Conservation (phyloP, 345 rosid genomes). For the Psidium friedrichsthalianum region DNA sequence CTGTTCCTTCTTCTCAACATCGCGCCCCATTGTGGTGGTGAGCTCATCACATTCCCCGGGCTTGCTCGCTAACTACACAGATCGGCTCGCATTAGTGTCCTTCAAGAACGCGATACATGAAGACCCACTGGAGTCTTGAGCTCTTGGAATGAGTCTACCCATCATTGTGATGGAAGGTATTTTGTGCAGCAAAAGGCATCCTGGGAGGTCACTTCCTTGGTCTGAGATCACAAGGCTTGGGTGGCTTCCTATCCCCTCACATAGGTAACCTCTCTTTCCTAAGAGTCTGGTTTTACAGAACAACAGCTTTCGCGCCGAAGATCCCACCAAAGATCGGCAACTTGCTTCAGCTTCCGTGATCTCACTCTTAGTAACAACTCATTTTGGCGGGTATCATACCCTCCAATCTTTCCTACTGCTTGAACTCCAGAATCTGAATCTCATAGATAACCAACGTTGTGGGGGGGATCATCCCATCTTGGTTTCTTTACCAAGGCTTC, state of each 20-base stretch:
- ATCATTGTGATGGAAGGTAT: not conserved
- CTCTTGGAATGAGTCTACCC: not conserved
- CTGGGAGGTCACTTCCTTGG: too few relatives aligned
- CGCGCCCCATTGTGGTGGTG: not conserved
- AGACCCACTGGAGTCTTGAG: not conserved
- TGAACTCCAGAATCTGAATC: fast-evolving
- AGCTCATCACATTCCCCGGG: fast-evolving
- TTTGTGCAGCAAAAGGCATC: not conserved
- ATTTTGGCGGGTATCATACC: not conserved
- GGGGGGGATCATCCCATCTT: not conserved
- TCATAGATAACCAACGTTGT: not conserved
- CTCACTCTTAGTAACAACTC: not conserved
- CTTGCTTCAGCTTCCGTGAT: not conserved
- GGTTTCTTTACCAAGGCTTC: not conserved
- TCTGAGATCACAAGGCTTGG: not conserved
- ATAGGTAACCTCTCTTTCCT: not conserved
- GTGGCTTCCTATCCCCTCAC: not conserved
- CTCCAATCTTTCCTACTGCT: not conserved
- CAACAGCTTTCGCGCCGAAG: not conserved
- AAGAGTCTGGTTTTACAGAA: not conserved
- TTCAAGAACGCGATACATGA: not conserved
- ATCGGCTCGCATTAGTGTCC: not conserved
- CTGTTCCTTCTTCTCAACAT: not conserved
- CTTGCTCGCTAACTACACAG: not conserved
- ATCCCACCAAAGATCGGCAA: not conserved